phyloP scores from a whole-genome alignment of 108 stramenopile genomes.

The Epipyxis sp. region DNA sequence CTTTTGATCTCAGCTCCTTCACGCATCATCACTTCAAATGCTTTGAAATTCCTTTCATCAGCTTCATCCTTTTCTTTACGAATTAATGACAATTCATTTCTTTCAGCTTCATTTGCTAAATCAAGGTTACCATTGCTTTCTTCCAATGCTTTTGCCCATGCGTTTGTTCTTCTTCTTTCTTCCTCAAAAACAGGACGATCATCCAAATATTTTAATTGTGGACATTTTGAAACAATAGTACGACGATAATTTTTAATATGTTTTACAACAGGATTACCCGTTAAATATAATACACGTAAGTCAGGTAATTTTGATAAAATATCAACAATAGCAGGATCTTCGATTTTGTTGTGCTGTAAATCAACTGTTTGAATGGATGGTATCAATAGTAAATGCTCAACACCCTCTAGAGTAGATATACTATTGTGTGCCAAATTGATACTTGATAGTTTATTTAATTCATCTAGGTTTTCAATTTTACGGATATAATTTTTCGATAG shows the following conservation, averaged over 20 bases:
- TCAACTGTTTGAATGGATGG: slow-evolving; percentile 60
- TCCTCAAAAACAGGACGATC: slow-evolving; percentile 69
- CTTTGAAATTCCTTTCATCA: slow-evolving; percentile 47
- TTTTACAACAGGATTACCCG: slow-evolving; percentile 70
- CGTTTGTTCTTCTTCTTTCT: slow-evolving; percentile 62
- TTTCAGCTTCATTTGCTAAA: slow-evolving; percentile 52
- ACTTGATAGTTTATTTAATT: slow-evolving; percentile 49
- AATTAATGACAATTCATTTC: slow-evolving; percentile 49
- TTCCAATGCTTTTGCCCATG: slow-evolving; percentile 61
- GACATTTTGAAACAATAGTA: slow-evolving; percentile 56
- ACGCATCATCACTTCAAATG: slow-evolving; percentile 18
- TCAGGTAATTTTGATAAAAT: slow-evolving; percentile 55
- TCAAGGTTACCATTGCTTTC: slow-evolving; percentile 47
- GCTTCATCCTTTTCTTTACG: slow-evolving; percentile 51
- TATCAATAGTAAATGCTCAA: slow-evolving; percentile 41
- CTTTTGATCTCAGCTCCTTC: slow-evolving; percentile 46
- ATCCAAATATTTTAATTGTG: slow-evolving; percentile 60
- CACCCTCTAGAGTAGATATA: slow-evolving; percentile 49
- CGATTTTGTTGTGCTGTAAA: slow-evolving; percentile 67
- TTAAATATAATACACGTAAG: slow-evolving; percentile 65
- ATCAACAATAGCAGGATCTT: slow-evolving; percentile 50
- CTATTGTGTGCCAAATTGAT: slow-evolving; percentile 58
- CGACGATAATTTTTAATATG: slow-evolving; percentile 67
- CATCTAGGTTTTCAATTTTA: slow-evolving; percentile 47
- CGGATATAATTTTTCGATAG: slow-evolving; percentile 60